Conservation (phyloP, 805 yeast genomes). For the Saturnispora silvae region DNA sequence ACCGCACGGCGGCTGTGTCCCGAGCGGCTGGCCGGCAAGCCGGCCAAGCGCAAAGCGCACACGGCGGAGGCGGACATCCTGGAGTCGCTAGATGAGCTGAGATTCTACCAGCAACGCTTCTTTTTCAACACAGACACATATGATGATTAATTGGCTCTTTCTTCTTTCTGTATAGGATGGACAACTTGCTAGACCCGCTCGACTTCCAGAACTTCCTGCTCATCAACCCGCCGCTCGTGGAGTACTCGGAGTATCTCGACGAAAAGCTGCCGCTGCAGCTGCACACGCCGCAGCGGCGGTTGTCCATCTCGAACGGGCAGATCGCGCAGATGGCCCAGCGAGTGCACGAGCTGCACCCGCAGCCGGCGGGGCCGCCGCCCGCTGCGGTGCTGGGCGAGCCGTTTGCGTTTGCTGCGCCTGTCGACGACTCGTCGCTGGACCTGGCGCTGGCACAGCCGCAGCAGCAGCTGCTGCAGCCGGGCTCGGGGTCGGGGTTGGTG, state of each 20-base stretch:
- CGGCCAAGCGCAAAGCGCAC: constrained; percentile 59
- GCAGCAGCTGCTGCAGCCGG: background rate
- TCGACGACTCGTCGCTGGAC: constrained; percentile 7
- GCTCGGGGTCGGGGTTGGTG: background rate
- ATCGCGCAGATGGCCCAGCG: constrained; percentile 53
- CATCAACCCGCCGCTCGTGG: constrained; percentile 28
- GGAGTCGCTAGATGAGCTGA: constrained; percentile 78
- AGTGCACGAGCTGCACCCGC: constrained; percentile 13
- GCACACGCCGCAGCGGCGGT: constrained; percentile 42
- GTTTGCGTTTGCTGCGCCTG: constrained; percentile 10
- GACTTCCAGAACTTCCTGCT: constrained; percentile 27
- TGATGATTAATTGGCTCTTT: background rate
- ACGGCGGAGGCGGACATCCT: constrained; percentile 84
- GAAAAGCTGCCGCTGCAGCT: background rate
- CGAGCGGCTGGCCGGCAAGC: constrained; percentile 33
- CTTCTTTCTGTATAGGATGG: constrained; percentile 1
- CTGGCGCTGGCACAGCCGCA: constrained; percentile 13
- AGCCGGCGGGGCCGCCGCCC: background rate
- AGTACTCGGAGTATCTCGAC: constrained; percentile 17
- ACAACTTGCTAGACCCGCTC: constrained; percentile 24
- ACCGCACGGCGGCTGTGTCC: constrained; percentile 34
- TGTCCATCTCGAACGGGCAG: constrained; percentile 78
- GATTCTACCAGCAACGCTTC: constrained; percentile 47
- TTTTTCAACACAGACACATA: background rate
- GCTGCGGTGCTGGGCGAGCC: constrained; percentile 8